These are phyloP conservation scores for Exidia glandulosa DNA, from an alignment of 768 basidiomycete genomes.

Conservation along the genomic window DNA sequence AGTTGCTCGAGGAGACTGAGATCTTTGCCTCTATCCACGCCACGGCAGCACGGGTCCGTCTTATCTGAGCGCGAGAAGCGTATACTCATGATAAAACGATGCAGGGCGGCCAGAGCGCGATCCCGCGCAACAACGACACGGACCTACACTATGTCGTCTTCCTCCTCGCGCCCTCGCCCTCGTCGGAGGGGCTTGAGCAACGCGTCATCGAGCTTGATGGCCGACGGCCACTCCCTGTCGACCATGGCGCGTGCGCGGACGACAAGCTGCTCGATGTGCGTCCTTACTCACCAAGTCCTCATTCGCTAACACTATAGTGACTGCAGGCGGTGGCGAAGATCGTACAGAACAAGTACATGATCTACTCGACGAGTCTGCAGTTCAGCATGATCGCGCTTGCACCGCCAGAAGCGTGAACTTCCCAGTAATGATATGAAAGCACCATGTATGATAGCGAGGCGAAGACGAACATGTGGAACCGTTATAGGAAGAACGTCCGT, in stretches of 20 bases:
- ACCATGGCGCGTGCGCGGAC: slow-evolving; percentile 53
- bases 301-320: background rate
- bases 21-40: slow-evolving; percentile 75
- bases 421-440: too few species aligned
- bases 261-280: slow-evolving; percentile 35
- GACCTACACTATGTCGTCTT: slow-evolving; percentile 86
- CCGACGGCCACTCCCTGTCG: slow-evolving; percentile 63
- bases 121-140: slow-evolving; percentile 54
- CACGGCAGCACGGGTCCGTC: slow-evolving; percentile 31
- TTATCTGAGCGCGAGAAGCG: slow-evolving; percentile 45
- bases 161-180: slow-evolving; percentile 47
- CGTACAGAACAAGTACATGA: slow-evolving; percentile 50
- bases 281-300: slow-evolving; percentile 9
- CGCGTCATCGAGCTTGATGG: slow-evolving; percentile 83
- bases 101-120: slow-evolving; percentile 14
- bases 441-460: too few species aligned
- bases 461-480: background rate
- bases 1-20: slow-evolving; percentile 60
- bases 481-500: slow-evolving; percentile 78
- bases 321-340: slow-evolving; percentile 60
- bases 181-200: slow-evolving; percentile 12
- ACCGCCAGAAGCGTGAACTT: slow-evolving; percentile 7
- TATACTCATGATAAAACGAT: background rate
- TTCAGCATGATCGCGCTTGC: slow-evolving; percentile 62
- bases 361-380: slow-evolving; percentile 37